Conservation (phyloP, 1,284 basidiomycete species). For the Xerocomus tenax region DNA sequence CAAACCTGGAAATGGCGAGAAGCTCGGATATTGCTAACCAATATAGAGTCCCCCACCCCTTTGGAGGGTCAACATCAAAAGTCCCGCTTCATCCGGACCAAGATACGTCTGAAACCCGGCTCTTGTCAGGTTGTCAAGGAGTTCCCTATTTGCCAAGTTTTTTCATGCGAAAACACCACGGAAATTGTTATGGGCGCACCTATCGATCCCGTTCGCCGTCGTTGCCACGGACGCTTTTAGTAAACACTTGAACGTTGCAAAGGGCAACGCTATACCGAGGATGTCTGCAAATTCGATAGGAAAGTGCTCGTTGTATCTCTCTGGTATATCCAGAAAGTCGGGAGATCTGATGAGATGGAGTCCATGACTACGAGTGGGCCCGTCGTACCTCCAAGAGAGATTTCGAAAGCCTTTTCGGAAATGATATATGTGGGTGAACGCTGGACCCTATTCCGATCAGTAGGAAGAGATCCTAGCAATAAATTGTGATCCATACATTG, state of each 20-base stretch:
- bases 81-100: constrained; percentile 36
- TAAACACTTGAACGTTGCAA: constrained; percentile 15
- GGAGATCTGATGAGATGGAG: background rate
- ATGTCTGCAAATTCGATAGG: constrained; percentile 26
- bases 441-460: constrained; percentile 18
- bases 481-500: constrained; percentile 14
- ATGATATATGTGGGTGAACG: constrained; percentile 26
- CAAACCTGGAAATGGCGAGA: background rate
- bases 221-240: background rate
- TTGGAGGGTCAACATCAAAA: constrained; percentile 31
- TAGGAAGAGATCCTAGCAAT: background rate
- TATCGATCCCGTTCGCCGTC: constrained; percentile 20
- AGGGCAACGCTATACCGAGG: constrained; percentile 18
- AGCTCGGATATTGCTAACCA: constrained; percentile 17
- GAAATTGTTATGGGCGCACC: constrained; percentile 8
- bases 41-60: constrained; percentile 39
- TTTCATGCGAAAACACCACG: background rate
- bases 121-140: constrained; percentile 34
- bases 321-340: constrained; percentile 3
- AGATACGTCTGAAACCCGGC: constrained; percentile 39
- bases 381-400: constrained; percentile 14
- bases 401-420: constrained; percentile 12
- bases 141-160: constrained; percentile 19
- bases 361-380: background rate
- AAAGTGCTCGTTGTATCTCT: constrained; percentile 22